Conservation (phyloP, 2,329 filamentous ascomycete species). For the Pseudogymnoascus sp. region DNA sequence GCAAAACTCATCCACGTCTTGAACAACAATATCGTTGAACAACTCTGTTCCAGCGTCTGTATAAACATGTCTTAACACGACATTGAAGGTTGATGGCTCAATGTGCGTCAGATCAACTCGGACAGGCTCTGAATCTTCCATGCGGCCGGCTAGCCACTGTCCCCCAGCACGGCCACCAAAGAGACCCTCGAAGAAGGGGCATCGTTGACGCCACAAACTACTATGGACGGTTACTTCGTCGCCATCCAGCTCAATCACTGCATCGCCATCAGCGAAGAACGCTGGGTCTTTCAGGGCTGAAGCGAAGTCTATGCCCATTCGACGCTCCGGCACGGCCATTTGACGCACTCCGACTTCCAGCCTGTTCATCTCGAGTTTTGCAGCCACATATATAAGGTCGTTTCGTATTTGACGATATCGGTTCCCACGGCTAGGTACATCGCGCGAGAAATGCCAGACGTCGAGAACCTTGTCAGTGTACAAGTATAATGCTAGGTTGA, state of each 20-base stretch:
- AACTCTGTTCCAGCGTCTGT: slow-evolving; percentile 72
- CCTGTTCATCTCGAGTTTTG: slow-evolving; percentile 58
- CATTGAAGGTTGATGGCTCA: slow-evolving; percentile 61
- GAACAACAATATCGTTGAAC: slow-evolving; percentile 67
- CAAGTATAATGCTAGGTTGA: slow-evolving; percentile 71
- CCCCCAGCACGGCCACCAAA: slow-evolving; percentile 84
- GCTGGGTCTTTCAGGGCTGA: slow-evolving; percentile 57
- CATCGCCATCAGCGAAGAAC: slow-evolving; percentile 75
- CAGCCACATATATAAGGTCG: slow-evolving; percentile 83
- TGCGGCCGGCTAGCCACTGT: slow-evolving; percentile 70
- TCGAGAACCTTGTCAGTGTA: slow-evolving; percentile 77
- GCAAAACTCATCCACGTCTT: slow-evolving; percentile 73
- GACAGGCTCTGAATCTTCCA: slow-evolving; percentile 46
- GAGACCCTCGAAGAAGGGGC: slow-evolving; percentile 84
- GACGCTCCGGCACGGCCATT: slow-evolving; percentile 58
- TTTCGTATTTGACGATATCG: slow-evolving; percentile 72
- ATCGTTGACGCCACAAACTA: slow-evolving; percentile 69
- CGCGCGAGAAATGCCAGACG: slow-evolving; percentile 72
- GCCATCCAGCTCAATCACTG: slow-evolving; percentile 69
- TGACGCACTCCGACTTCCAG: slow-evolving; percentile 72
- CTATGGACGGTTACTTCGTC: slow-evolving; percentile 70
- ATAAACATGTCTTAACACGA: slow-evolving; percentile 77
- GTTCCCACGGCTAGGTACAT: slow-evolving; percentile 54
- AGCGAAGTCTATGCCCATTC: slow-evolving; percentile 62
- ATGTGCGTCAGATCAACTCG: slow-evolving; percentile 80